Percentiles rank a stretch among this genome's conserved stretches.
Conservation (phyloP, 805 yeast genomes). For the Starmera quercuum region DNA sequence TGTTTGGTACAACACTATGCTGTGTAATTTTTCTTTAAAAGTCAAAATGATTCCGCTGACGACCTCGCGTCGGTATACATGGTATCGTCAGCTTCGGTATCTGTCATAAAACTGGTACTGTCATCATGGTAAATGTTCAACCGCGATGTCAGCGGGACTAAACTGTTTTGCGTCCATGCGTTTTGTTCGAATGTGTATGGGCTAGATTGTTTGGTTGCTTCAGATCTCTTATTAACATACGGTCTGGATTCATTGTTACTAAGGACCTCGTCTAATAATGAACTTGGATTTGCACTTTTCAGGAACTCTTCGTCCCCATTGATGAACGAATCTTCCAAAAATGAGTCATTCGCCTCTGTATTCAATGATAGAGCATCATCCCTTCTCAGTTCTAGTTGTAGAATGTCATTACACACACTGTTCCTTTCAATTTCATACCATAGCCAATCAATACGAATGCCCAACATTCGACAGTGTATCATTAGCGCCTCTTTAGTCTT, state of each 20-base stretch:
- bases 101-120: too few species aligned
- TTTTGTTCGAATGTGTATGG: too few species aligned
- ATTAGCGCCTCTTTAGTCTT: conserved; percentile 44
- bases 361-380: conserved; percentile 1
- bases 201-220: neutral
- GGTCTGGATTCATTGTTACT: neutral
- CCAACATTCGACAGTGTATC: conserved; percentile 36
- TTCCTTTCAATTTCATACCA: conserved; percentile 45
- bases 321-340: conserved; percentile 19
- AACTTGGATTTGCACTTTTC: neutral
- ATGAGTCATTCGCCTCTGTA: conserved; percentile 10
- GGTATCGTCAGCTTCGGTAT: neutral
- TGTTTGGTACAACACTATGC: too few species aligned
- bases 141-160: too few species aligned
- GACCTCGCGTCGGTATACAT: conserved; percentile 8
- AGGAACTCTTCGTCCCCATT: conserved; percentile 3
- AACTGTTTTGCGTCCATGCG: too few species aligned
- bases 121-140: too few species aligned
- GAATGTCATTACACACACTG: conserved; percentile 29
- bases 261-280: neutral
- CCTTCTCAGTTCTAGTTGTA: conserved; percentile 12
- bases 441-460: conserved; percentile 49
- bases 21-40: too few species aligned
- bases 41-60: too few species aligned
- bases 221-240: neutral